Conservation (phyloP, 768 basidiomycete genomes). For the Amylocystis lapponica region DNA sequence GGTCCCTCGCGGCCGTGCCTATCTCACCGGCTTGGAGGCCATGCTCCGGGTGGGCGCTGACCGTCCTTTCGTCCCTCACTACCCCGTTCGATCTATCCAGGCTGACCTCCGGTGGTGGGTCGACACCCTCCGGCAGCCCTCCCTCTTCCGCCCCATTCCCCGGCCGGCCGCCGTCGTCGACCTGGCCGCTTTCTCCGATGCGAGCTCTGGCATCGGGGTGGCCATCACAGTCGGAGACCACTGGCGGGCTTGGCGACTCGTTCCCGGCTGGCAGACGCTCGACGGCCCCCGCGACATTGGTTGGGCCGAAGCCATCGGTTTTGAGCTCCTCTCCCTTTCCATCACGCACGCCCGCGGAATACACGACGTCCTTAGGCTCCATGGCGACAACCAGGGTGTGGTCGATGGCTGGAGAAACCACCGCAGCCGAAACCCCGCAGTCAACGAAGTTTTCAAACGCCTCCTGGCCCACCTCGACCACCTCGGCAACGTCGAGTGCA, state of each 20-base stretch:
- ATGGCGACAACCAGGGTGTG: conserved; percentile 26
- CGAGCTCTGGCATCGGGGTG: conserved; percentile 15
- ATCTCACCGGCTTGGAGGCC: conserved; percentile 5
- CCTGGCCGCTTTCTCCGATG: conserved; percentile 33
- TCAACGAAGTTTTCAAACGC: conserved; percentile 26
- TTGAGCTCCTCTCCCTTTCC: conserved; percentile 31
- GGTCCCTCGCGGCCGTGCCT: conserved; percentile 5
- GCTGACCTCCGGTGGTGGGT: conserved; percentile 18
- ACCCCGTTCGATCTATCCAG: conserved; percentile 18
- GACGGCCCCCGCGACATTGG: conserved; percentile 29
- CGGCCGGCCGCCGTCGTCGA: conserved; percentile 20
- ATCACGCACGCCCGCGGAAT: background rate
- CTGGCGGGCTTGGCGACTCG: conserved; percentile 23
- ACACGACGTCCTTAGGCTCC: conserved; percentile 27
- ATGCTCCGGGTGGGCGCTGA: conserved; percentile 9
- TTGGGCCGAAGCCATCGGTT: conserved; percentile 42
- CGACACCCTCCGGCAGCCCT: background rate
- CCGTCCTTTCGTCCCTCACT: conserved; percentile 15
- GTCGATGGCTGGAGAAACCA: conserved; percentile 32
- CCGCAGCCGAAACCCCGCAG: conserved; percentile 18
- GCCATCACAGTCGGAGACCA: conserved; percentile 11
- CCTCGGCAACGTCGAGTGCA: background rate
- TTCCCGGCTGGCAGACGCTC: conserved; percentile 9
- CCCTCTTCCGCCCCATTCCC: conserved; percentile 25
- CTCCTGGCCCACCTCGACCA: conserved; percentile 24